Evolutionary conservation across 805 yeast species (phyloP), one percentile per base, ranked within the genome.

Genomic region (Lipomyces anomalus): DNA sequence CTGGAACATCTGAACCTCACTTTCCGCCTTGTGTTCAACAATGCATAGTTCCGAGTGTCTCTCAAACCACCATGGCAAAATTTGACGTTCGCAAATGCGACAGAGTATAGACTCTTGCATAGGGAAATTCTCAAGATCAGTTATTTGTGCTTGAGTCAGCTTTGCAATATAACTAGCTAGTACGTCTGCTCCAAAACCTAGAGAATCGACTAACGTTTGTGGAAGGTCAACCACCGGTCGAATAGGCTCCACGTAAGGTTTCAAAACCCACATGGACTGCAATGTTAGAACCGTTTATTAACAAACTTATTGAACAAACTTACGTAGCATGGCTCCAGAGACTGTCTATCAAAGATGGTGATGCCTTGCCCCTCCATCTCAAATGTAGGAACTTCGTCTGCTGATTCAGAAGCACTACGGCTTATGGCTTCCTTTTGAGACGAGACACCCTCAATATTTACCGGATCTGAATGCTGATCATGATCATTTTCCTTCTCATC

Each of bases 51-150:
- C 92, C 1, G 90, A 82, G 65, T 92, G 99, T 40, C 81, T 75
- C 57, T 90, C 98, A 33, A 92, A 70, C 83, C 95, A 92, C 98
- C 98, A 92, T 3, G 88, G 84, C 3, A 95, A 96, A n/a, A 88
- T 80, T 39, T 75, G 75, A 24, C 80, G 79, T 60, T 92, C 99
- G 65, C 99, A 92, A 22, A 92, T 88, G 39, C 96, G 74, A 63
- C 99, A 92, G 26, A 92, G 67, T 30, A 84, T 35, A 2, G 49
- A 47, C n/a, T 46, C 53, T 33, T 47, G 53, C 44, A 42, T 41
- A 9, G 55, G 55, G 17, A 26, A 44, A 38, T 35, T 41, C 9
- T 40, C 71, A 57, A 80, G 83, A 54, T 82, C 83, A 2, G 79
- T 70, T 13, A 81, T 70, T 6, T 81, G 85, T 34, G 73, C 62